phyloP scores from a whole-genome alignment of 163 green algal species.

The Picocystis sp. region DNA sequence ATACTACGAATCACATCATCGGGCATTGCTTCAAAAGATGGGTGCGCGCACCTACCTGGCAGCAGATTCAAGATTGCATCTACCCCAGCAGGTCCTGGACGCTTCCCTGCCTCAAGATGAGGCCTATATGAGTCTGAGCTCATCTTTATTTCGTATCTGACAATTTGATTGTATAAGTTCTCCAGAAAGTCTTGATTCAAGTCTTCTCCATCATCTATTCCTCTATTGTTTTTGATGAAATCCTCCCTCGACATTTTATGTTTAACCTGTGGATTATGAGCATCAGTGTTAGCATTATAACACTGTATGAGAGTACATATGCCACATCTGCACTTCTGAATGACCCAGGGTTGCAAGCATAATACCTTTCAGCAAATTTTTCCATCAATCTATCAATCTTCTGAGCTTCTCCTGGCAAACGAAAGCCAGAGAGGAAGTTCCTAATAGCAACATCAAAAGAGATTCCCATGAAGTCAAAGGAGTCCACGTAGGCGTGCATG shows the following conservation, averaged over 20 bases:
- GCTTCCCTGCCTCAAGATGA: not conserved
- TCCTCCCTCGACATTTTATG: constrained; percentile 81
- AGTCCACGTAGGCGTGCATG: constrained; percentile 94
- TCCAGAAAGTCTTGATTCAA: constrained; percentile 68
- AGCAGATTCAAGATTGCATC: constrained; percentile 55
- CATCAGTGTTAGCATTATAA: constrained; percentile 99
- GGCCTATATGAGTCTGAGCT: constrained; percentile 16
- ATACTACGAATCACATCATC: constrained; percentile 70
- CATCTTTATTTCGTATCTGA: constrained; percentile 92
- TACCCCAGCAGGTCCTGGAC: constrained; percentile 27
- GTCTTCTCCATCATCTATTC: constrained; percentile 89
- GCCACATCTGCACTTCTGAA: constrained; percentile 60
- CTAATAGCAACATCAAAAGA: constrained; percentile 81
- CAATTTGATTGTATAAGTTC: constrained; percentile 84
- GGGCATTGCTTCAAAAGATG: not conserved
- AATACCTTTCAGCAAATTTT: constrained; percentile 7
- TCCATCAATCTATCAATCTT: constrained; percentile 97
- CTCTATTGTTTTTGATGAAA: constrained; percentile 77
- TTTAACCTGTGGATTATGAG: constrained; percentile 85
- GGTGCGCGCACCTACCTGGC: constrained; percentile 23
- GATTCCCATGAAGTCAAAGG: constrained; percentile 60
- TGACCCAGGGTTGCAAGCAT: not conserved
- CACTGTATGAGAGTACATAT: constrained; percentile 94
- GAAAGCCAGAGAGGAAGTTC: constrained; percentile 62
- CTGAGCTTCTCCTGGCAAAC: constrained; percentile 89